Evolutionary conservation across 148 eudicot genomes (phyloP).

Genomic region (Selenicereus undatus): DNA sequence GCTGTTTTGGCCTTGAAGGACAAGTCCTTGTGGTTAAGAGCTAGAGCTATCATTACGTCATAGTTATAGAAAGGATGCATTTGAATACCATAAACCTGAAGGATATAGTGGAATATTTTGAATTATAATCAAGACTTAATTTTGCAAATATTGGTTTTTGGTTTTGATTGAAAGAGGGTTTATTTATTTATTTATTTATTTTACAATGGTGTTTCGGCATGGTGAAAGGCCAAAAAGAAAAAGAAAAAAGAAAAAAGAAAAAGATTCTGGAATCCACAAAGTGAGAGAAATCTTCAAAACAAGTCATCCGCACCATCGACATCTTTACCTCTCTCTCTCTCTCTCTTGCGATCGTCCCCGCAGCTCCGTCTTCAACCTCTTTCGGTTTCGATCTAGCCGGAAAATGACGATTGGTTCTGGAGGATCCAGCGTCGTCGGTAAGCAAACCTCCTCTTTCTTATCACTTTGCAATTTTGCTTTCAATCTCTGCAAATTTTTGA

Average conservation of each 20-base stretch:
- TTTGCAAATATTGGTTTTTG: too few species aligned
- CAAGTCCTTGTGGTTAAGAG: too few species aligned
- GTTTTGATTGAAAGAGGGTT: too few species aligned
- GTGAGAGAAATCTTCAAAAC: background rate
- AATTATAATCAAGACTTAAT: too few species aligned
- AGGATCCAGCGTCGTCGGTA: slow-evolving; percentile 27
- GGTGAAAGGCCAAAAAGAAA: background rate
- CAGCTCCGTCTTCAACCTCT: background rate
- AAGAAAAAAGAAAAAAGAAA: background rate
- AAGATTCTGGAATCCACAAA: background rate
- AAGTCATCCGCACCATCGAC: background rate
- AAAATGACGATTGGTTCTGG: slow-evolving; percentile 29
- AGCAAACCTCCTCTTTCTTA: background rate
- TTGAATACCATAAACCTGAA: too few species aligned
- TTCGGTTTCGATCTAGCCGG: slow-evolving; percentile 1
- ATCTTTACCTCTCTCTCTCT: background rate
- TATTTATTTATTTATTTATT: too few species aligned
- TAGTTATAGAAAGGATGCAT: too few species aligned
- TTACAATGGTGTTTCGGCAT: background rate
- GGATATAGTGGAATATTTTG: too few species aligned
- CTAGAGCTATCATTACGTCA: too few species aligned
- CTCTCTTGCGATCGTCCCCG: background rate
- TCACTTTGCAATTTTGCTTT: background rate
- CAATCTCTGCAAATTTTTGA: background rate
- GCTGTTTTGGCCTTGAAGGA: too few species aligned